Evolutionary conservation across 169 alveolate genomes (phyloP).

Genomic region (Plasmodium knowlesi): DNA sequence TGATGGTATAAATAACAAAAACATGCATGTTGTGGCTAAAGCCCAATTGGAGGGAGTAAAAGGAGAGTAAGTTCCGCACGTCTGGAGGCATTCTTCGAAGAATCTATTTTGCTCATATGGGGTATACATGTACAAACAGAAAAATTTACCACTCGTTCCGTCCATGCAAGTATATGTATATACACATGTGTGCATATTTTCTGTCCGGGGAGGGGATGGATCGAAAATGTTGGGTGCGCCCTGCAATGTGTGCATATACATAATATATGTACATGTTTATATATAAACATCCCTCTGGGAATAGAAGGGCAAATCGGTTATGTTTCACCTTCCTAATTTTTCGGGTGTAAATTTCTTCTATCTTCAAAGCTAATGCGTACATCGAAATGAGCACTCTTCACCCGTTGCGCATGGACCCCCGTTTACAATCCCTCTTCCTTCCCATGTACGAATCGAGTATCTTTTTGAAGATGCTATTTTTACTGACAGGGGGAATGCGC

Average conservation of each 20-base stretch:
- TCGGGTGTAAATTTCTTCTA: neutral
- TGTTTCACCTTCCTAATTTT: neutral
- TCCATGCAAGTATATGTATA: neutral
- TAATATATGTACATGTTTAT: neutral
- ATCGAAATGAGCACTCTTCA: neutral
- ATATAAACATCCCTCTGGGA: neutral
- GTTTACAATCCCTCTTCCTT: neutral
- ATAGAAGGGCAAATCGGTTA: neutral
- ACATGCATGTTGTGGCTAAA: neutral
- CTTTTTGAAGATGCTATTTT: constrained; percentile 9
- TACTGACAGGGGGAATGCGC: neutral
- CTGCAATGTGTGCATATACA: neutral
- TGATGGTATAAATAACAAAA: neutral
- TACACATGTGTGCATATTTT: neutral
- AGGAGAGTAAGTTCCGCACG: neutral
- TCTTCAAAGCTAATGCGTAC: neutral
- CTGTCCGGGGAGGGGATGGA: neutral
- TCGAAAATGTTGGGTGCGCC: neutral
- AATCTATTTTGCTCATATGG: neutral
- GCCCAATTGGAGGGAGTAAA: neutral
- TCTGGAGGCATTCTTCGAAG: neutral
- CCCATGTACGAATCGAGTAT: neutral
- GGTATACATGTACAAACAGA: too few relatives aligned
- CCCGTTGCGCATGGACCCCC: neutral
- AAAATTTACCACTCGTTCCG: neutral